Conservation (phyloP, 176 grass and related monocot species). For the Oryza meyeriana region DNA sequence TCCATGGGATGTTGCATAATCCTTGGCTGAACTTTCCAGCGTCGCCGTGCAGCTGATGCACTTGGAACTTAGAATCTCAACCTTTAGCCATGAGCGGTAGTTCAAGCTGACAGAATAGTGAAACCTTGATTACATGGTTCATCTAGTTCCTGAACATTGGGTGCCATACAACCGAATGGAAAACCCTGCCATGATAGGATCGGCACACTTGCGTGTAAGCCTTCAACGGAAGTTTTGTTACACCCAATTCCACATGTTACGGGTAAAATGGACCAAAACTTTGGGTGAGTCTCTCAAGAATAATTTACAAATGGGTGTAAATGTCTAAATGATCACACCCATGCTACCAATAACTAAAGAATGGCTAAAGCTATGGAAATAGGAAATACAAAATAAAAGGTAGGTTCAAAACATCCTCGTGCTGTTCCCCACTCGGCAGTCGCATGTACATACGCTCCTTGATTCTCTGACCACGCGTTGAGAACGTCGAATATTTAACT, state of each 20-base stretch:
- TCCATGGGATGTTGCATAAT: no score
- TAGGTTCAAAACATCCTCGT: slow-evolving; percentile 43
- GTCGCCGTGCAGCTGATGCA: no score
- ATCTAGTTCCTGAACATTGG: neutral
- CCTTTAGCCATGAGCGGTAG: neutral
- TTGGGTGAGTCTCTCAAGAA: neutral
- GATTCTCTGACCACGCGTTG: slow-evolving; percentile 63
- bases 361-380: neutral
- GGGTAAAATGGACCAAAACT: neutral
- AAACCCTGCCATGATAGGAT: neutral
- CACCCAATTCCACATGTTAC: neutral
- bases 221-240: neutral
- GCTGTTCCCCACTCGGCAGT: slow-evolving; percentile 60
- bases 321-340: neutral
- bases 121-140: neutral
- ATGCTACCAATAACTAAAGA: neutral
- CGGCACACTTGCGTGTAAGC: neutral
- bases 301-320: neutral
- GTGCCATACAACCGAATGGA: neutral
- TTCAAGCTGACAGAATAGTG: neutral
- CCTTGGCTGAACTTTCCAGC: neutral
- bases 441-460: slow-evolving; percentile 66
- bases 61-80: neutral
- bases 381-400: neutral
- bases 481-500: slow-evolving; percentile 70